Conservation (phyloP, 1,284 basidiomycete species). For the Xerocomus amazonicus region DNA sequence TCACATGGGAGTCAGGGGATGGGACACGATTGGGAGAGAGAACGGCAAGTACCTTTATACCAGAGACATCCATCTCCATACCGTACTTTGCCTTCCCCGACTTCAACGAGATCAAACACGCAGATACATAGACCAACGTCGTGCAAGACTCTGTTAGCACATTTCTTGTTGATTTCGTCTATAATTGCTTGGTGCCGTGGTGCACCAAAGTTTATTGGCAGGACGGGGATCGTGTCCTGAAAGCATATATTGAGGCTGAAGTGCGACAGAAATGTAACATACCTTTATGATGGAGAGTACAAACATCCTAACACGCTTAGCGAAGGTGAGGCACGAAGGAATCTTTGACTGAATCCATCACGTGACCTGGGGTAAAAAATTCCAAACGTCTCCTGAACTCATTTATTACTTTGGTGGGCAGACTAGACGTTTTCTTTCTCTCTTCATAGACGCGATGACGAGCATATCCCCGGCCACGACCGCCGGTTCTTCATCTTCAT, state of each 20-base stretch:
- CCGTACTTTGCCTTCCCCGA: constrained; percentile 87
- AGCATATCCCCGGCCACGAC: constrained; percentile 5
- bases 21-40: background rate
- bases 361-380: constrained; percentile 18
- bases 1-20: constrained; percentile 5
- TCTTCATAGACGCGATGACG: constrained; percentile 17
- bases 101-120: constrained; percentile 83
- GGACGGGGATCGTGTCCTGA: constrained; percentile 76
- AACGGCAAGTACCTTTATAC: constrained; percentile 74
- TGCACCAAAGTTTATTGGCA: constrained; percentile 70
- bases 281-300: constrained; percentile 58
- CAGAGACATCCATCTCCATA: constrained; percentile 95
- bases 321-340: no score
- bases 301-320: constrained; percentile 44
- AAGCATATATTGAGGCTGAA: background rate
- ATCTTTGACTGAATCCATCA: constrained; percentile 10
- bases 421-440: background rate
- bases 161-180: constrained; percentile 87
- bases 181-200: constrained; percentile 71
- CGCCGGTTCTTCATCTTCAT: constrained; percentile 18
- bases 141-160: constrained; percentile 90
- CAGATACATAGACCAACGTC: constrained; percentile 89
- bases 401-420: background rate
- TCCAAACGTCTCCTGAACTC: no score
- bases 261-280: background rate